Evolutionary conservation across 768 basidiomycete species (phyloP).

Genomic region (Podaxis pistillaris): DNA sequence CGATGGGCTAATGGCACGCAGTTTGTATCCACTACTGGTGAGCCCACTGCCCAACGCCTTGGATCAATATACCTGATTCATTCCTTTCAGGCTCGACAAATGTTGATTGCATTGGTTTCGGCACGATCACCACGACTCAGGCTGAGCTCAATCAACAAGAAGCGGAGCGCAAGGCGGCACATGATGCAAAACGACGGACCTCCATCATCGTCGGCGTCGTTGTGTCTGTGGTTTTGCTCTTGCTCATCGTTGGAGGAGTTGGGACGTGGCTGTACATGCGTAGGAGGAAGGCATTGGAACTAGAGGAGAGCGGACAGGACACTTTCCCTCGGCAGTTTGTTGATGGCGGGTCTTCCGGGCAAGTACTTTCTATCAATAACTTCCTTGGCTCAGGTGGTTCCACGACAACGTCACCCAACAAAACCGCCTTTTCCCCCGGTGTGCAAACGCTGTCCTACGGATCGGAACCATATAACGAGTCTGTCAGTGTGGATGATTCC

Average conservation of each 20-base stretch:
- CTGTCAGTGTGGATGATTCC: background rate
- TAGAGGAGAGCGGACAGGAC: slow-evolving; percentile 8
- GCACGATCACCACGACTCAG: slow-evolving; percentile 24
- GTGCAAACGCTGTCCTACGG: slow-evolving; percentile 1
- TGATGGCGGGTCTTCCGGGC: slow-evolving; percentile 12
- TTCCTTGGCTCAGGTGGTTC: slow-evolving; percentile 6
- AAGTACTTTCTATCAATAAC: slow-evolving; percentile 18
- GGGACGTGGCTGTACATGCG: slow-evolving; percentile 19
- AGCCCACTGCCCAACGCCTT: background rate
- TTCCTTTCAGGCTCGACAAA: slow-evolving; percentile 26
- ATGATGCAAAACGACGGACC: slow-evolving; percentile 16
- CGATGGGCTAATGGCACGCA: slow-evolving; percentile 35
- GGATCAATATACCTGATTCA: background rate
- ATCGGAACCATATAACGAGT: background rate
- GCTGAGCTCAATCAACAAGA: slow-evolving; percentile 15
- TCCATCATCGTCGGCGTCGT: slow-evolving; percentile 30
- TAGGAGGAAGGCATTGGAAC: slow-evolving; percentile 9
- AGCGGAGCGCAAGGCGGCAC: slow-evolving; percentile 6
- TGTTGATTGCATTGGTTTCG: slow-evolving; percentile 27
- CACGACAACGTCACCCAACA: slow-evolving; percentile 7
- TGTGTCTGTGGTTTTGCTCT: slow-evolving; percentile 27
- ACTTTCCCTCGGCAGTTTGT: slow-evolving; percentile 18
- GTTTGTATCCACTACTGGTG: slow-evolving; percentile 29
- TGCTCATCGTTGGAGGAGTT: slow-evolving; percentile 23
- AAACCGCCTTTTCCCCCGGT: background rate